phyloP scores from a whole-genome alignment of 1,139 yeast genomes.

The Ogataea hybrid region DNA sequence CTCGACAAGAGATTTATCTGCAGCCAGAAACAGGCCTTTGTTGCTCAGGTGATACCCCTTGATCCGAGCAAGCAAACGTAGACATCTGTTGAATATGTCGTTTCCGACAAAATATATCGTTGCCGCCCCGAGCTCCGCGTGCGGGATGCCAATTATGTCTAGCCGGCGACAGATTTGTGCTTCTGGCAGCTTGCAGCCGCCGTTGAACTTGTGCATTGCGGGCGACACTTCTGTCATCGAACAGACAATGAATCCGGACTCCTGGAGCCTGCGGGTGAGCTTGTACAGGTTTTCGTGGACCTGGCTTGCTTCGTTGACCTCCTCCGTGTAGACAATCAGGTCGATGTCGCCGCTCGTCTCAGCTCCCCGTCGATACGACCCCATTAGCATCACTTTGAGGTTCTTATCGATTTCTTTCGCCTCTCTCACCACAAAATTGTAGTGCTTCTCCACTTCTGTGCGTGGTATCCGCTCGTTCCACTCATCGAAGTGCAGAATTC shows the following conservation, averaged over 20 bases:
- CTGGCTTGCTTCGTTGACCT: constrained; percentile 32
- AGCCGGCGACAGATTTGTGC: constrained; percentile 47
- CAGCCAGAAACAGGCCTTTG: constrained; percentile 42
- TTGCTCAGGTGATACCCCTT: constrained; percentile 47
- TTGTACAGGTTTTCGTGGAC: constrained; percentile 31
- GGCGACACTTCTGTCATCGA: constrained; percentile 20
- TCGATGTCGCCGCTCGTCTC: constrained; percentile 57
- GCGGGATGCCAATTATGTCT: constrained; percentile 53
- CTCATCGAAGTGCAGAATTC: constrained; percentile 51
- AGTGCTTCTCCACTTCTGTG: constrained; percentile 44
- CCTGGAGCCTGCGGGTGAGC: constrained; percentile 29
- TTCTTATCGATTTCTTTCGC: constrained; percentile 38
- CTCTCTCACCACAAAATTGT: constrained; percentile 34
- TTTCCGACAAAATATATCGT: constrained; percentile 60
- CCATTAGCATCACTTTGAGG: constrained; percentile 42
- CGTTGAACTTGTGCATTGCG: constrained; percentile 32
- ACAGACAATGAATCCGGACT: constrained; percentile 35
- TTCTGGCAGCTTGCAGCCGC: constrained; percentile 29
- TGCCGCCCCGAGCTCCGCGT: constrained; percentile 51
- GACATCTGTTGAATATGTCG: constrained; percentile 50
- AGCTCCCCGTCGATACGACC: constrained; percentile 55
- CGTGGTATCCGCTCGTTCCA: constrained; percentile 49
- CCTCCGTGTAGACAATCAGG: constrained; percentile 45
- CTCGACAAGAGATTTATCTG: constrained; percentile 36
- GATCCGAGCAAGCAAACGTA: constrained; percentile 45